Evolutionary conservation across 371 early-diverging fungal species (phyloP), one percentile per base, ranked within the genome.

Genomic region (Entomophthora muscae): DNA sequence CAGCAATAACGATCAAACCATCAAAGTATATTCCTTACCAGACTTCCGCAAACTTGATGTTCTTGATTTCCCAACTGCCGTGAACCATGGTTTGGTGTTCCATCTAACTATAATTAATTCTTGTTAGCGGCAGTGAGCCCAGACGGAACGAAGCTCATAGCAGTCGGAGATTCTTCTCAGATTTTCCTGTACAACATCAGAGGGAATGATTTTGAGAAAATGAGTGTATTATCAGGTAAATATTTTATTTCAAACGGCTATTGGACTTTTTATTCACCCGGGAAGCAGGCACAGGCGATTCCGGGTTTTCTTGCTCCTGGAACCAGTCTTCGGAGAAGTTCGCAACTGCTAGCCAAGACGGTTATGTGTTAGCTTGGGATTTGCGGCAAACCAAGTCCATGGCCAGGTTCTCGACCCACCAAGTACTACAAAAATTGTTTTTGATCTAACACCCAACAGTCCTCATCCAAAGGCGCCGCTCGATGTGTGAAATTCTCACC

Each of bases 1-100:
- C 7, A 86, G 91, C 70, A 97, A 91, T 72, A 97, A 97, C 69
- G 97, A 97, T 69, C 82, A 89, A 65, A 90, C 88, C 23, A 86
- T 97, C 70, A 90, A 91, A 70, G 81, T 93, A 17, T 88, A 81
- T 67, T 77, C 86, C 0, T 71, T 91, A 17, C 89, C 91, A 0
- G 77, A 74, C 51, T 72, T 92, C 33, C 76, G 82, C 26, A 72
- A 83, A 5, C 66, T 90, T 21, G 74, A 85, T 3, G 83, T 75
- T 3, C 71, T 95, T n/a, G 69, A 77, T n/a, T 76, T 89, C 17
- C 86, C 85, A 1, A 86, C 88, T 1, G 85, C 91, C 27, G 89
- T 93, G 33, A 91, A 91, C 73, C 83, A 88, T 63, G 76, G 83
- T 83, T 78, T 65, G 52, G 29, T 52, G 57, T n/a, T 42, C 13